Evolutionary conservation across 345 rosid species (phyloP).

Genomic region (Pistacia vera): DNA sequence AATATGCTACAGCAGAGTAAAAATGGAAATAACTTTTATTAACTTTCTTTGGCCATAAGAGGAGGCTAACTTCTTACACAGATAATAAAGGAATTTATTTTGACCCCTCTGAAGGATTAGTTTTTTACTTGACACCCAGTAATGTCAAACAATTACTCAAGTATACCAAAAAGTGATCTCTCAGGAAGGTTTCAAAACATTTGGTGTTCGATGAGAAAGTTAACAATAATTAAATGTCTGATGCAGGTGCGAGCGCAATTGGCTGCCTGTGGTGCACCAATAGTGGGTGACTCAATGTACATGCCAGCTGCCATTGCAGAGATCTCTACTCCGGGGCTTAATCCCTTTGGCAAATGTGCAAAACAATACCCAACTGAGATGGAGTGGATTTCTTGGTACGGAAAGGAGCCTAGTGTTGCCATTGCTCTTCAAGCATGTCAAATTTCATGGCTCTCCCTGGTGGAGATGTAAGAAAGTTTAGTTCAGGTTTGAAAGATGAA

Average conservation of each 20-base stretch:
- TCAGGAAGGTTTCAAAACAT: too few relatives aligned
- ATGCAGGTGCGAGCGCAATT: slow-evolving; percentile 86
- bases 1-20: neutral
- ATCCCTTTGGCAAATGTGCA: slow-evolving; percentile 69
- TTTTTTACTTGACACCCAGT: too few relatives aligned
- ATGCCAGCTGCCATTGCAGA: slow-evolving; percentile 88
- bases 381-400: slow-evolving; percentile 70
- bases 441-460: slow-evolving; percentile 82
- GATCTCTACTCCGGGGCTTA: slow-evolving; percentile 51
- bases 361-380: slow-evolving; percentile 34
- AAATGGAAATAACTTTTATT: neutral
- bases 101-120: too few relatives aligned
- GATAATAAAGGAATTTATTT: too few relatives aligned
- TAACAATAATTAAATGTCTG: slow-evolving; percentile 12
- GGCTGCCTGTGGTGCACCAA: slow-evolving; percentile 85
- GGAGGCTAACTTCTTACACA: neutral
- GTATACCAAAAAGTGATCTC: too few relatives aligned
- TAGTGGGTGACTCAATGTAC: slow-evolving; percentile 92
- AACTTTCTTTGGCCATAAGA: neutral
- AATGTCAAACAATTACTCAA: too few relatives aligned
- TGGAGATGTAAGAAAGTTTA: slow-evolving; percentile 49
- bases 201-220: too few relatives aligned
- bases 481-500: slow-evolving; percentile 2
- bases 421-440: slow-evolving; percentile 93
- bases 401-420: slow-evolving; percentile 75